Percentiles rank a stretch among this genome's conserved stretches.
Conservation (phyloP, 2,329 filamentous ascomycete species). For the Neofusicoccum sp. region DNA sequence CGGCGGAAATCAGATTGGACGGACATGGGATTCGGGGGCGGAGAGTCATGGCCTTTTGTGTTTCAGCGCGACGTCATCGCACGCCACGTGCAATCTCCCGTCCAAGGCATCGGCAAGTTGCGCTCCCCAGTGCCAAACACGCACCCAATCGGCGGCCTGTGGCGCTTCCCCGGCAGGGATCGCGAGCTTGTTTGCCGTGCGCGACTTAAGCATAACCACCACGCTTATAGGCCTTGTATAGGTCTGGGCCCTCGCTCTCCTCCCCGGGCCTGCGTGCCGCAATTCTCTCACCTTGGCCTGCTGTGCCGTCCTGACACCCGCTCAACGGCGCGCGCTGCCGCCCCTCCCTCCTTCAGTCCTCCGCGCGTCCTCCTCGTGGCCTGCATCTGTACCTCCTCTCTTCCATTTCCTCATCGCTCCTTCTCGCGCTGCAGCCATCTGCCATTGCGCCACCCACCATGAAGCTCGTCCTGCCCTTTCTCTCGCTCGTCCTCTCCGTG, state of each 20-base stretch:
- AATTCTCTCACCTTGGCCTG: not conserved
- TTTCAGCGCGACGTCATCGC: slow-evolving; percentile 5
- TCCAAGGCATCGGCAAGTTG: slow-evolving; percentile 10
- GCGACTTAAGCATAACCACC: slow-evolving; percentile 12
- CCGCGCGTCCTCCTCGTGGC: too few species aligned
- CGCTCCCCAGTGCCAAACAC: too few species aligned
- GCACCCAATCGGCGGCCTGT: too few species aligned
- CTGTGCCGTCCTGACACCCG: slow-evolving; percentile 1
- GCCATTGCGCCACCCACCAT: slow-evolving; percentile 20
- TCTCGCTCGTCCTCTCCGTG: slow-evolving; percentile 24
- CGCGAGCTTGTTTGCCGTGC: too few species aligned
- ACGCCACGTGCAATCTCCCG: slow-evolving; percentile 15
- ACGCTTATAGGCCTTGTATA: not conserved
- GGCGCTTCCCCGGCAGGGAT: too few species aligned
- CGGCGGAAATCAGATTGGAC: not conserved
- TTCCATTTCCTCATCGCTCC: slow-evolving; percentile 27
- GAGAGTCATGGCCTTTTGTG: not conserved
- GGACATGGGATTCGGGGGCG: not conserved
- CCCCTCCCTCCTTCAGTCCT: not conserved
- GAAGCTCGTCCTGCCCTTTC: slow-evolving; percentile 23
- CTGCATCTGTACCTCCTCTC: too few species aligned
- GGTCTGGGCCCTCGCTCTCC: not conserved
- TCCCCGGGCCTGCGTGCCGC: too few species aligned
- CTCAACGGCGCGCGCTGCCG: not conserved
- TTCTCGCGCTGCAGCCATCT: slow-evolving; percentile 21